Evolutionary conservation across 805 yeast genomes (phyloP).

Genomic region (Candida ponderosae): DNA sequence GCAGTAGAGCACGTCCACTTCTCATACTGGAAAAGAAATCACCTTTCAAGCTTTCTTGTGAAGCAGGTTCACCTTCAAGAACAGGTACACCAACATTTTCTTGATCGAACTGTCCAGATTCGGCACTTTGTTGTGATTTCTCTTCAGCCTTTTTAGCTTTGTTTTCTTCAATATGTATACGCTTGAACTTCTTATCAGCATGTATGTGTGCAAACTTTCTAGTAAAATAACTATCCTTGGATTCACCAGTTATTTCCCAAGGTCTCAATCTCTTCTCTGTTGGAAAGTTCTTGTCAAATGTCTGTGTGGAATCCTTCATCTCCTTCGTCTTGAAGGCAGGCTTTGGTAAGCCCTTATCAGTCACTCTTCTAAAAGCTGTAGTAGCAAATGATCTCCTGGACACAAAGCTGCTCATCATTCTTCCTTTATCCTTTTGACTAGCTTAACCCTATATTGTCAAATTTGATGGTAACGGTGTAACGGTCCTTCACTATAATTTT

Average conservation of each 20-base stretch:
- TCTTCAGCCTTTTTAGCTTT: constrained; percentile 9
- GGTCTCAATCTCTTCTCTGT: constrained; percentile 37
- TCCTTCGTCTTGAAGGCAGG: neutral
- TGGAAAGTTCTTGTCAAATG: constrained; percentile 40
- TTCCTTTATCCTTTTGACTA: no score
- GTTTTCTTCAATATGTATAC: constrained; percentile 14
- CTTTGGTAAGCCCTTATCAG: neutral
- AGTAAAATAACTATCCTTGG: constrained; percentile 55
- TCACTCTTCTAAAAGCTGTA: neutral
- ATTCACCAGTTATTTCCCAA: constrained; percentile 57
- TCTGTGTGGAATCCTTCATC: neutral
- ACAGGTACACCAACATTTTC: no score
- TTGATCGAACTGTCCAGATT: no score
- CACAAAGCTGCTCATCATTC: neutral
- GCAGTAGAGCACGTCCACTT: no score
- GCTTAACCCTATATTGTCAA: no score
- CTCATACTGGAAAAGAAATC: neutral
- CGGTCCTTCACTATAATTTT: no score
- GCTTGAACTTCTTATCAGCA: constrained; percentile 38
- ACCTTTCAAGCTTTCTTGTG: neutral
- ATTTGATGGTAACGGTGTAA: no score
- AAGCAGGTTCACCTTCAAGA: neutral
- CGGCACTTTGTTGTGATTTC: constrained; percentile 4
- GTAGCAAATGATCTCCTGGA: neutral
- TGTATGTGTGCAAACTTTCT: constrained; percentile 62